A percentile compares a stretch with the other conserved stretches of the same genome.
These are phyloP conservation scores for Trichoderma reesei DNA, from an alignment of 495 filamentous ascomycete species.

Conservation along the genomic window DNA sequence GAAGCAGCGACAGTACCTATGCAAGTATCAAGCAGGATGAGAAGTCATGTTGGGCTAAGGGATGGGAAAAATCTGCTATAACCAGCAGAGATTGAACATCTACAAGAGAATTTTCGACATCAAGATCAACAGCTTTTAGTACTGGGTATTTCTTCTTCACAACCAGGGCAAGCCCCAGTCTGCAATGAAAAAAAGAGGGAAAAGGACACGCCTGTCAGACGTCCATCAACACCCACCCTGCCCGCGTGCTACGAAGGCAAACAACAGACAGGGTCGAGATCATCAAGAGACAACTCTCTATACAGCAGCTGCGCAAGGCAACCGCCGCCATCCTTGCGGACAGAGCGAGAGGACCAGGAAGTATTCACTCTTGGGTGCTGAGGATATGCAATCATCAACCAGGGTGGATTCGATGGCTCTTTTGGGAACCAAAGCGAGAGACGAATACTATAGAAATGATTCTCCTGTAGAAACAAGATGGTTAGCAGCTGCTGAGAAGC, in stretches of 20 bases:
- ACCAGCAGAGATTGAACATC: too few species aligned
- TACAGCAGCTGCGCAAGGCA: slow-evolving; percentile 30
- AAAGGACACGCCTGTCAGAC: slow-evolving; percentile 47
- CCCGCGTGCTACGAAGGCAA: slow-evolving; percentile 44
- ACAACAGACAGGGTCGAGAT: slow-evolving; percentile 47
- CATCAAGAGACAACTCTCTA: slow-evolving; percentile 49
- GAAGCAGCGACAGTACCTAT: too few species aligned
- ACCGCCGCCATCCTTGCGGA: slow-evolving; percentile 40
- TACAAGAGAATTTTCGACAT: too few species aligned
- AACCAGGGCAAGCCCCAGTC: slow-evolving; percentile 28
- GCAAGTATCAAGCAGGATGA: too few species aligned
- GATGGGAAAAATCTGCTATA: too few species aligned
- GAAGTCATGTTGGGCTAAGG: too few species aligned
- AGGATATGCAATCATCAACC: slow-evolving; percentile 53
- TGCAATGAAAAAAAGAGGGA: slow-evolving; percentile 36
- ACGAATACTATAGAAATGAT: slow-evolving; percentile 89
- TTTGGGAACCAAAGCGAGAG: slow-evolving; percentile 69
- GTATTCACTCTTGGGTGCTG: slow-evolving; percentile 50
- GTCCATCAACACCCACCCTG: slow-evolving; percentile 53
- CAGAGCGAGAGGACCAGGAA: slow-evolving; percentile 40
- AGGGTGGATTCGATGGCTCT: slow-evolving; percentile 53
- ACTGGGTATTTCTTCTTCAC: slow-evolving; percentile 42
- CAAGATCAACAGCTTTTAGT: too few species aligned
- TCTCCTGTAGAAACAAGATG: slow-evolving; percentile 40
- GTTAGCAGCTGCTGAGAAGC: background rate